Base-by-base conservation (phyloP, 805 yeast genomes). In the Scheffersomyces coipomensis region DNA sequence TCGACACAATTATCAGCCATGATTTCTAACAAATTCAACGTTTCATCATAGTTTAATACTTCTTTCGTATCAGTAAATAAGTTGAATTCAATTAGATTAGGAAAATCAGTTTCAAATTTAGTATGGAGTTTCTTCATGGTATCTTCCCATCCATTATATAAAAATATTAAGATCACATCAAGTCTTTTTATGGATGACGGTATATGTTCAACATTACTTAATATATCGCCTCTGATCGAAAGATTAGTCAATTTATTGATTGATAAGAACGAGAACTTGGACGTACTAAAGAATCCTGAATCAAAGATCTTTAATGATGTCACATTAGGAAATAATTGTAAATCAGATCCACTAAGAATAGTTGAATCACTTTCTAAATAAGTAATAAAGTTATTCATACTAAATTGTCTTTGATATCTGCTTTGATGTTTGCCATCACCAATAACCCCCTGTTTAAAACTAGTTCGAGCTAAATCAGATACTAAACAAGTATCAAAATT, bases 361-460 rank as follows among this genome's bases (percentile, higher is more conserved):
- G 37, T 34, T 33, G 53, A 56, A 33, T 47, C 54, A 38, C 60
- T 48, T 40, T 61, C 68, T 17, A 62, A 40, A 33, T 46, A 44
- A 1, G 49, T 45, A 6, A 56, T 48, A 33, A 42, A 57, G 25
- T 50, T 47, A 29, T 47, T 46, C 19, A 50, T 34, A 33, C 56
- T 43, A 19, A 49, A 42, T 3, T 22, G 16, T 10, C 19, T 15
- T 32, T 49, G 51, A 40, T 53, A 58, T 15, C 40, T 34, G 35
- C 58, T 52, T 19, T 42, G 36, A 22, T 38, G 45, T 3, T 25
- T 19, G 5, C 29, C 22, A 25, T 48, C 52, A 3, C 50, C 58
- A 15, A 33, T 37, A 9, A 46, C 42, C 9, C 33, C 42, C 9
- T 18, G 21, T 32, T 40, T 42, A 34, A 46, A 49, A 35, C 56